Base-by-base conservation (phyloP, 1,284 basidiomycete species). In the Chalciporus sp. region DNA sequence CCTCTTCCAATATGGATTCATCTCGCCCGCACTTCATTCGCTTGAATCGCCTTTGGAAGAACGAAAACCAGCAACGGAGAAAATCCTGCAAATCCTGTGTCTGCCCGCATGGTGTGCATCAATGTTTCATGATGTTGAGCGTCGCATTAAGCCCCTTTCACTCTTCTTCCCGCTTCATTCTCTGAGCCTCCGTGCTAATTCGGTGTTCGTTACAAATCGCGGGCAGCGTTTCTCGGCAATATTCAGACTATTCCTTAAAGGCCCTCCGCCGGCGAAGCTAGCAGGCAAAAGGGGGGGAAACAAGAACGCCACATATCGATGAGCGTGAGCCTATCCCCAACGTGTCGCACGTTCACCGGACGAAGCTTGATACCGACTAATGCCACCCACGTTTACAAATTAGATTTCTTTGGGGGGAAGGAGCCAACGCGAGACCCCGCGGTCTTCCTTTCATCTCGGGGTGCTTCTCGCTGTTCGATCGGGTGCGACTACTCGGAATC, bases 31-130 rank as follows among this genome's bases (percentile, higher is more conserved):
- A 17, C 8, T 41, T 26, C 39, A 31, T 42, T 52, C 59, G 35
- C 46, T 49, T 28, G 41, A 31, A 40, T 52, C 59, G 35, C 46
- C 47, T 52, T 33, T 14, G 42, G 29, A 43, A 28, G 20, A 20
- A 19, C n/a, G 39, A 17, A 20, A 41, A n/a, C 8, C 7, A 37
- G 8, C 35, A 37, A 37, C n/a, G 7, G 35, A 37, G n/a, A 5
- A 8, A 17, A 37, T 17, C 35, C 35, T 37, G 35, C 7, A 37
- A 37, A 37, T 37, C 35, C n/a, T n/a, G 35, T 37, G 35, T 37
- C 35, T 17, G 7, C 35, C 35, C 35, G 35, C 35, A 37, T 37
- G 35, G 35, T 33, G 12, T 33, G 6, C 12, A 33, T 33, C 31
- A 14, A 12, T 33, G 12, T 37, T 37, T 17, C 35, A 17, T 17